A percentile compares a stretch with the other conserved stretches of the same genome.
These are phyloP conservation scores for Primulina eburnea DNA, from an alignment of 257 asterid genomes.

Conservation along the genomic window DNA sequence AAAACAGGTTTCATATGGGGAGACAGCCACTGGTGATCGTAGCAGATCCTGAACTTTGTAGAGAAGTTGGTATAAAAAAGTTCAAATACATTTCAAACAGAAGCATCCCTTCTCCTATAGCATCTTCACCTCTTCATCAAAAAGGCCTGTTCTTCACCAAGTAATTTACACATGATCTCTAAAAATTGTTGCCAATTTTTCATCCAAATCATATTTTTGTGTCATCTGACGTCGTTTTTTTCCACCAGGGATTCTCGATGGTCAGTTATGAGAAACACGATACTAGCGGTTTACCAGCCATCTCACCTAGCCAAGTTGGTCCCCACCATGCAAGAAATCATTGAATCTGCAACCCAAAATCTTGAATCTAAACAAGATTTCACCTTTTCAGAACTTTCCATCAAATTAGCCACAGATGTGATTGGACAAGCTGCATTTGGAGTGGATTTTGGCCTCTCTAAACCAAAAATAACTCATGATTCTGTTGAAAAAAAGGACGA, in stretches of 20 bases:
- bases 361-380: conserved; percentile 55
- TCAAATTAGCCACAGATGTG: conserved; percentile 81
- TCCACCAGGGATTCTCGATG: conserved; percentile 69
- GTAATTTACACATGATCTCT: conserved; percentile 31
- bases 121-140: conserved; percentile 89
- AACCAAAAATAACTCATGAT: conserved; percentile 31
- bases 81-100: conserved; percentile 72
- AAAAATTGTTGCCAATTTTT: too few relatives aligned
- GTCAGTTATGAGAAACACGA: conserved; percentile 90
- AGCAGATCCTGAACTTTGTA: conserved; percentile 90
- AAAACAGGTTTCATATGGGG: conserved; percentile 87
- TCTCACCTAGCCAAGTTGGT: conserved; percentile 79
- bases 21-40: conserved; percentile 83
- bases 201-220: not conserved
- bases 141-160: conserved; percentile 93
- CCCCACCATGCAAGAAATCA: conserved; percentile 79
- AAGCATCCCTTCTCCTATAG: conserved; percentile 96
- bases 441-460: conserved; percentile 82
- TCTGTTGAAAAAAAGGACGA: conserved; percentile 13
- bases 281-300: conserved; percentile 84
- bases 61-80: conserved; percentile 85
- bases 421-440: conserved; percentile 95
- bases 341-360: conserved; percentile 52
- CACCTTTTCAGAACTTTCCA: conserved; percentile 75
- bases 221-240: not conserved